A percentile compares a stretch with the other conserved stretches of the same genome.
Conservation (phyloP, 1,284 basidiomycete genomes). For the Malassezia psittaci region DNA sequence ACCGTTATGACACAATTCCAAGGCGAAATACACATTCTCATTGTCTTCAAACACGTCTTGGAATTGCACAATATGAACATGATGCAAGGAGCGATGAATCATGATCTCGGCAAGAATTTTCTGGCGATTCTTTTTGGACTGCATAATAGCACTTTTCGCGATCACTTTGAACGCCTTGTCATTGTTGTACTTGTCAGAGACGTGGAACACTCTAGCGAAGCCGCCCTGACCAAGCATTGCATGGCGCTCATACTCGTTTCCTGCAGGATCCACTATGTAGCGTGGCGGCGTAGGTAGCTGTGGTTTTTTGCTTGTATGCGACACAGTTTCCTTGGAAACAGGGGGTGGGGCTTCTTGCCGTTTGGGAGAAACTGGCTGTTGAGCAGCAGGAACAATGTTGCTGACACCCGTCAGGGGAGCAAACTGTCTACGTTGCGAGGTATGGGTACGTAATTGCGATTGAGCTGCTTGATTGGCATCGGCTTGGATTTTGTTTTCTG, state of each 20-base stretch:
- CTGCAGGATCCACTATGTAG: slow-evolving; percentile 36
- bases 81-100: slow-evolving; percentile 80
- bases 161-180: slow-evolving; percentile 51
- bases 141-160: slow-evolving; percentile 46
- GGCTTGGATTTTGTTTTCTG: slow-evolving; percentile 7
- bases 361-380: slow-evolving; percentile 7
- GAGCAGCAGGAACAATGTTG: slow-evolving; percentile 8
- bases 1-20: slow-evolving; percentile 84
- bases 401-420: slow-evolving; percentile 7
- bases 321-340: slow-evolving; percentile 11
- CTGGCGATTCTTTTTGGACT: slow-evolving; percentile 49
- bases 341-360: slow-evolving; percentile 1
- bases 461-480: slow-evolving; percentile 5
- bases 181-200: slow-evolving; percentile 34
- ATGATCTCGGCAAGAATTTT: slow-evolving; percentile 96
- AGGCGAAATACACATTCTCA: slow-evolving; percentile 90
- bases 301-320: slow-evolving; percentile 27
- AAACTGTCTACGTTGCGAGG: slow-evolving; percentile 8
- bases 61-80: slow-evolving; percentile 87
- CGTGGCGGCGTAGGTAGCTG: slow-evolving; percentile 35
- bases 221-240: slow-evolving; percentile 47
- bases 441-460: not conserved
- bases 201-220: slow-evolving; percentile 46
- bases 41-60: slow-evolving; percentile 91
- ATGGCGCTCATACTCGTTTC: slow-evolving; percentile 28